Evolutionary conservation across 2,329 filamentous ascomycete genomes (phyloP).

Genomic region (Ceratocystis huliohia): DNA sequence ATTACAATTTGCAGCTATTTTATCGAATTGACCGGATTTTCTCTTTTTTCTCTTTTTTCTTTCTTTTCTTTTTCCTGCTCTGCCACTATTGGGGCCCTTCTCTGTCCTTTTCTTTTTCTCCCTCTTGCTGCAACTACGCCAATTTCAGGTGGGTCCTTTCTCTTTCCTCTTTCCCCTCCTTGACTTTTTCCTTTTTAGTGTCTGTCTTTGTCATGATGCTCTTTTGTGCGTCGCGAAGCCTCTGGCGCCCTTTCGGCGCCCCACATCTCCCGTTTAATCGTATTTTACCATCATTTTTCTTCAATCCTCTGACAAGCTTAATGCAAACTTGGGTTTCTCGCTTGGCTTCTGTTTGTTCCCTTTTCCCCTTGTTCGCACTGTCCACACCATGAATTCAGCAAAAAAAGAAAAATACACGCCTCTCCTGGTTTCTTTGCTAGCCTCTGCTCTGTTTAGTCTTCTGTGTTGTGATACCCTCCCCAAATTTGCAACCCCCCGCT

Average conservation of each 20-base stretch:
- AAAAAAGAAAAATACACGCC: neutral
- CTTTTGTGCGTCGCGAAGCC: neutral
- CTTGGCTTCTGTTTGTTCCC: neutral
- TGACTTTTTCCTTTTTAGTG: neutral
- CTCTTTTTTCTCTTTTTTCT: neutral
- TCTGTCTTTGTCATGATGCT: slow-evolving; percentile 1
- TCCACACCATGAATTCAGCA: too few species aligned
- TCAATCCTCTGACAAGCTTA: slow-evolving; percentile 9
- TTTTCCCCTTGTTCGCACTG: neutral
- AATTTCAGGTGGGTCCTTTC: neutral
- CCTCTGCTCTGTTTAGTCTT: too few species aligned
- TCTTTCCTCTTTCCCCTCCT: neutral
- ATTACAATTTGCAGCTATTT: neutral
- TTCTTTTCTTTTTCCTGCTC: neutral
- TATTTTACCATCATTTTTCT: slow-evolving; percentile 2
- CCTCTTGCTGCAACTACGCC: slow-evolving; percentile 1
- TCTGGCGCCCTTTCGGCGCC: neutral
- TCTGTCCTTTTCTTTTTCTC: neutral
- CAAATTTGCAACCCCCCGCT: neutral
- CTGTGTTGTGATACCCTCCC: neutral
- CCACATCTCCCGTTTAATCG: neutral
- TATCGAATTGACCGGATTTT: neutral
- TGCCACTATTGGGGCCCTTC: neutral
- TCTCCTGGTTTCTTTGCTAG: neutral
- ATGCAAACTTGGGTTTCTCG: slow-evolving; percentile 1